Base-by-base conservation (phyloP, 306 rosid species). In the Rosa rugosa region DNA sequence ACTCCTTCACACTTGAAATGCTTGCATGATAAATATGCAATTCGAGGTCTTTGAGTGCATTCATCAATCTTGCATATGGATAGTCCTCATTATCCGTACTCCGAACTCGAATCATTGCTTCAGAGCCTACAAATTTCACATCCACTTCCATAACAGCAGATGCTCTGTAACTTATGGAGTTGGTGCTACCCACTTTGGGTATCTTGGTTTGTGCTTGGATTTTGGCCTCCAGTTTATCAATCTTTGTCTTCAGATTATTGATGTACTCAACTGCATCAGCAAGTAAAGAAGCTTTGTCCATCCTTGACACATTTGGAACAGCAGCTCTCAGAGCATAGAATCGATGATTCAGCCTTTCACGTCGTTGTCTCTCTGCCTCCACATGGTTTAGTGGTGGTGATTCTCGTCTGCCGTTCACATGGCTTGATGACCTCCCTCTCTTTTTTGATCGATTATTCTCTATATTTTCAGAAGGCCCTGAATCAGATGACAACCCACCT, bases 231-330 rank as follows among this genome's bases (percentile, higher is more conserved):
- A 75, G 62, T 6, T 67, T 46, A 10, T 56, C 65, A 45, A 79
- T n/a, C 70, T 82, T 86, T 59, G 82, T 67, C 78, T 86, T 81
- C 8, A 88, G 88, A 20, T 84, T 76, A 1, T 75, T 86, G 69
- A 88, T 88, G 75, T 88, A 88, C 0, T 57, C 18, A 0, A 82
- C 84, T 0, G 91, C 91, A 22, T 88, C 91, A 0, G 86, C 69
- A 1, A 88, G 86, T 3, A 88, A 25, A 25, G 91, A 88, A 0
- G 89, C 86, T 40, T 78, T 86, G 87, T 88, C 92, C 92, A 88
- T 88, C 76, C 83, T 88, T 1, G 92, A 88, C 11, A 88, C 87
- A 27, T 84, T 84, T 2, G 92, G 92, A 6, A 89, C 92, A 0
- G 49, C 90, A 1, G 92, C 82, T 22, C 92, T 81, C 6, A 89